Conservation (phyloP, 352 stramenopile species). For the Pythium monospermum region DNA sequence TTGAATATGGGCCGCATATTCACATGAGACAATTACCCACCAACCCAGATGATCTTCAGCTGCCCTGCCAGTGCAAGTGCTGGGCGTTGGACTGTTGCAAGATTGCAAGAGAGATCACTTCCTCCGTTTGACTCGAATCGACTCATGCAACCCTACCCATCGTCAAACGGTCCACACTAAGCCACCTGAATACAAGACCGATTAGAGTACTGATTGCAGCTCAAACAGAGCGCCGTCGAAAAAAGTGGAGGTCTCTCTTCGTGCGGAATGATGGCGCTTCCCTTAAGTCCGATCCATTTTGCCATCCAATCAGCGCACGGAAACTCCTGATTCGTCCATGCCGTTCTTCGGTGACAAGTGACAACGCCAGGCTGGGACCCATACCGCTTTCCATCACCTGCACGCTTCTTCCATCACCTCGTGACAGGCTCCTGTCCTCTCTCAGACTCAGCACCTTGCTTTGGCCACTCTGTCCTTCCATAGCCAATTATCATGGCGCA, state of each 20-base stretch:
- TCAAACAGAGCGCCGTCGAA: neutral
- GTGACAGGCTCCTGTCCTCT: neutral
- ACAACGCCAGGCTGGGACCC: neutral
- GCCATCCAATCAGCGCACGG: constrained; percentile 3
- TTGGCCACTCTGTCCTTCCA: neutral
- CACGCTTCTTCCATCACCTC: neutral
- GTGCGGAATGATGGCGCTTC: constrained; percentile 1
- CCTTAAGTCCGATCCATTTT: constrained; percentile 5
- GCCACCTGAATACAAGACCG: neutral
- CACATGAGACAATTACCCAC: neutral
- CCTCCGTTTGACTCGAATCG: neutral
- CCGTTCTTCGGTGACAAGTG: neutral
- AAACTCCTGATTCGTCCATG: constrained; percentile 1
- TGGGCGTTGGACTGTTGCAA: neutral
- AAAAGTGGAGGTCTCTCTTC: neutral
- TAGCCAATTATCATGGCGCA: constrained; percentile 5
- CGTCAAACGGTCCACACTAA: neutral
- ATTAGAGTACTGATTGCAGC: neutral
- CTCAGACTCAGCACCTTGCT: neutral
- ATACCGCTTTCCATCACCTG: neutral
- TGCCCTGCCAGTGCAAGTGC: constrained; percentile 7
- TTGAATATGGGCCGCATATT: neutral
- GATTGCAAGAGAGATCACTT: neutral
- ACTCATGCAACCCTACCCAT: constrained; percentile 4
- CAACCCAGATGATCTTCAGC: neutral